phyloP scores from a whole-genome alignment of 176 grass and related monocot genomes.

The Calamus simplicifolius region DNA sequence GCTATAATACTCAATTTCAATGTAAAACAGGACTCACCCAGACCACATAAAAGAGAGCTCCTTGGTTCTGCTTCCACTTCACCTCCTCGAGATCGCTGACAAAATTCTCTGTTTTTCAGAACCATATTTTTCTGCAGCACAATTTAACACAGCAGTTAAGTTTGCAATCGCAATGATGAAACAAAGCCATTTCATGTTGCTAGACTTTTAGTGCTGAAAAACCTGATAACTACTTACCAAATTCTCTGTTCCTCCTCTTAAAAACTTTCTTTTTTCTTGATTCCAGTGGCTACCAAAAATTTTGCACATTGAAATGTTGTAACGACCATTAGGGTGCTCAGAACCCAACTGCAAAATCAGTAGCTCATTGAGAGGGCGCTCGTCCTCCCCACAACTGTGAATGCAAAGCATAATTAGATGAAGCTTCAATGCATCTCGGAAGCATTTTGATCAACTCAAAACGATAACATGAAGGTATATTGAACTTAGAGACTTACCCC shows the following conservation, averaged over 20 bases:
- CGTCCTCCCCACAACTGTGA: slow-evolving; percentile 81
- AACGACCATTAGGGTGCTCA: slow-evolving; percentile 90
- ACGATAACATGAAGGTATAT: neutral
- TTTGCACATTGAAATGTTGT: slow-evolving; percentile 96
- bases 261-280: slow-evolving; percentile 65
- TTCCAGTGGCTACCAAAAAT: slow-evolving; percentile 89
- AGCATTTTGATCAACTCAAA: too few species aligned
- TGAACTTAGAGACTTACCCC: slow-evolving; percentile 42
- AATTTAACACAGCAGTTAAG: too few species aligned
- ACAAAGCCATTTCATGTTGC: too few species aligned
- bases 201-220: too few species aligned
- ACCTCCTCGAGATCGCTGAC: slow-evolving; percentile 21
- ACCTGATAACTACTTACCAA: slow-evolving; percentile 13
- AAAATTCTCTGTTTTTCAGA: slow-evolving; percentile 29
- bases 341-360: slow-evolving; percentile 89
- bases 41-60: slow-evolving; percentile 28
- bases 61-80: slow-evolving; percentile 48
- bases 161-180: too few species aligned
- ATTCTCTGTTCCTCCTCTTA: slow-evolving; percentile 33
- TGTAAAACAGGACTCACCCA: slow-evolving; percentile 26
- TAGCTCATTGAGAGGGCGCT: slow-evolving; percentile 78
- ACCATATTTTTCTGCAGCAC: slow-evolving; percentile 29
- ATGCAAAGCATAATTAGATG: neutral
- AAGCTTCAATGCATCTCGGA: too few species aligned
- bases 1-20: neutral